phyloP scores from a whole-genome alignment of 225 moss, liverwort and hornwort species.

The Asterella californica region DNA sequence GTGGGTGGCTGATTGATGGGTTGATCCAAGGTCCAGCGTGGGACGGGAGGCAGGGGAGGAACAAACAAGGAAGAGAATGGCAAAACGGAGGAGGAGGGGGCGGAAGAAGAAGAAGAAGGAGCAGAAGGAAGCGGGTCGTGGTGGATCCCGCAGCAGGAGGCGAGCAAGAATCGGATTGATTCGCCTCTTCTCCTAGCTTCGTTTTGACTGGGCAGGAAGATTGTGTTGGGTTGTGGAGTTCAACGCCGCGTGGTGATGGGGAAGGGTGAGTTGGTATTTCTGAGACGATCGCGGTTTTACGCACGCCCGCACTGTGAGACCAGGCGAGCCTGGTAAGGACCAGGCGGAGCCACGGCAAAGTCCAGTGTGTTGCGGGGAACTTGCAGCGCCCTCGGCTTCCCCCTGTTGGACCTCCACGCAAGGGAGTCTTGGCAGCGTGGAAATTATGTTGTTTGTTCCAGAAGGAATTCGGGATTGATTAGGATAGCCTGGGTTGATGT shows the following conservation, averaged over 20 bases:
- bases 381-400: neutral
- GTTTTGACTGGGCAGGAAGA: neutral
- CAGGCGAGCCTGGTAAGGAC: neutral
- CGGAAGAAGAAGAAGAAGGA: neutral
- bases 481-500: neutral
- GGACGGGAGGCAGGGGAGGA: neutral
- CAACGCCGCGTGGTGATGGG: conserved; percentile 13
- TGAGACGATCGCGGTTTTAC: neutral
- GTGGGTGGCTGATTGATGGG: too few relatives aligned
- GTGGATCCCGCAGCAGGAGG: neutral
- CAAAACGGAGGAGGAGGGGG: neutral
- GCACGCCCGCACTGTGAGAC: neutral
- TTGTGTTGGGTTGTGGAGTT: neutral
- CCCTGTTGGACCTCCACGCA: neutral
- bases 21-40: neutral
- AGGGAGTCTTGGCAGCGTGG: neutral
- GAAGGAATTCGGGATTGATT: conserved; percentile 11
- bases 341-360: neutral
- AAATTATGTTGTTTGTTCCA: neutral
- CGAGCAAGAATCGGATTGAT: neutral
- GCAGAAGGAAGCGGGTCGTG: neutral
- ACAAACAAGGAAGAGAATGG: neutral
- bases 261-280: neutral
- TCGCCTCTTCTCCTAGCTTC: neutral
- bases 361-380: neutral